phyloP scores from a whole-genome alignment of 2,329 filamentous ascomycete genomes.

The Colletotrichum tamarilloi region DNA sequence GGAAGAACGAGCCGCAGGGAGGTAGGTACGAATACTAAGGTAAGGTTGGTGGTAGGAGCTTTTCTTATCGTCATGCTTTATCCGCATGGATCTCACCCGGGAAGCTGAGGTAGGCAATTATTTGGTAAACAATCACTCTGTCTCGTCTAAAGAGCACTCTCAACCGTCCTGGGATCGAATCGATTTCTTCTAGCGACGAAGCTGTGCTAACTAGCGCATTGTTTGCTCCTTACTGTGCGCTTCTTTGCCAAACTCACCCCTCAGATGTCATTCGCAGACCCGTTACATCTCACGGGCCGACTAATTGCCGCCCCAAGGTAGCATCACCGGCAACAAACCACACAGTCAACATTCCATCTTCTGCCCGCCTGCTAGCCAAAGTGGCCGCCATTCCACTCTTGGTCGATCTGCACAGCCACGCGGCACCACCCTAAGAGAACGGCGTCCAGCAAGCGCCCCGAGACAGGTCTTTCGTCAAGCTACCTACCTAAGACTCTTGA shows the following conservation, averaged over 20 bases:
- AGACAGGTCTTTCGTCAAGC: slow-evolving; percentile 15
- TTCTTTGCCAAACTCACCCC: background rate
- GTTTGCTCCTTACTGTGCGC: background rate
- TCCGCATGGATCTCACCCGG: background rate
- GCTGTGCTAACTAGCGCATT: background rate
- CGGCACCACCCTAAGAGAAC: slow-evolving; percentile 16
- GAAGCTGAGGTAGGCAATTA: background rate
- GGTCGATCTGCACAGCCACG: slow-evolving; percentile 30
- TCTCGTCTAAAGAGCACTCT: background rate
- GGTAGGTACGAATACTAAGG: background rate
- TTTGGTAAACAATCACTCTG: slow-evolving; percentile 3
- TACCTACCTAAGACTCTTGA: slow-evolving; percentile 5
- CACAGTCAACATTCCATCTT: background rate
- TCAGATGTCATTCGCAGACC: background rate
- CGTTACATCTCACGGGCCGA: slow-evolving; percentile 18
- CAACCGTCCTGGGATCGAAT: background rate
- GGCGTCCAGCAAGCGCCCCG: slow-evolving; percentile 22
- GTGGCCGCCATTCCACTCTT: slow-evolving; percentile 20
- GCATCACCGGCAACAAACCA: background rate
- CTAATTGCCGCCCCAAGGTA: slow-evolving; percentile 24
- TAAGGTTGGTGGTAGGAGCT: slow-evolving; percentile 13
- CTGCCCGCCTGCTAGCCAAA: slow-evolving; percentile 5
- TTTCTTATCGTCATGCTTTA: background rate
- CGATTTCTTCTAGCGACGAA: background rate
- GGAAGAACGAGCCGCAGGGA: background rate